Evolutionary conservation across 805 yeast species (phyloP), one percentile per base, ranked within the genome.

Genomic region (Yarrowia sp.): DNA sequence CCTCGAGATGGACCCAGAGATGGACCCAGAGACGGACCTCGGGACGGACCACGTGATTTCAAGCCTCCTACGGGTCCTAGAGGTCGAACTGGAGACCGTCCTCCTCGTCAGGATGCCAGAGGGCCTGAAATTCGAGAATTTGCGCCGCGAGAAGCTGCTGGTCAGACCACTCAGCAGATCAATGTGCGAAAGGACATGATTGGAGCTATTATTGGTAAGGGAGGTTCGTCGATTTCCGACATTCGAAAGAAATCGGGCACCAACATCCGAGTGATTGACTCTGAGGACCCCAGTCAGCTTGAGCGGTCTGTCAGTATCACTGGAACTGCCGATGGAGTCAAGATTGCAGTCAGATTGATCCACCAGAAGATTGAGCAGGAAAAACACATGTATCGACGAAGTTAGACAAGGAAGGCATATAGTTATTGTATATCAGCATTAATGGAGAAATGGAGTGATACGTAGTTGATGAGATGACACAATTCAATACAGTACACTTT

Each of bases 151-250:
- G 49, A 63, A 56, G 38, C 56, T 15, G 49, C 70, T 5, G 72
- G 71, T 42, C 35, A 59, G 16, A 46, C 84, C 67, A 84, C 86
- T 68, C 91, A 90, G 77, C 93, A 89, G 70, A 82, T 91, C 3
- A 88, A 80, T 72, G 91, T 92, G 53, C 92, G 96, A 32, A 88
- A 88, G 75, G 85, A 86, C 45, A 89, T 84, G 77, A 92, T 92
- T 48, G 97, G 97, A 0, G 85, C 90, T 48, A 88, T 92, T 36
- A 92, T 92, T 70, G 97, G 97, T 0, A 90, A 87, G 77, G 91
- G 92, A 41, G 97, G 97, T 19, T 86, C 89, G 74, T 89, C 88
- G 73, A 88, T 92, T 70, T 89, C 87, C 74, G 91, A 89, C 71
- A 87, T 92, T 63, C 84, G 94, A 71, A 88, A 87, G 70, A 82